phyloP scores from a whole-genome alignment of 2,329 filamentous ascomycete species.

The Periconia digitata region DNA sequence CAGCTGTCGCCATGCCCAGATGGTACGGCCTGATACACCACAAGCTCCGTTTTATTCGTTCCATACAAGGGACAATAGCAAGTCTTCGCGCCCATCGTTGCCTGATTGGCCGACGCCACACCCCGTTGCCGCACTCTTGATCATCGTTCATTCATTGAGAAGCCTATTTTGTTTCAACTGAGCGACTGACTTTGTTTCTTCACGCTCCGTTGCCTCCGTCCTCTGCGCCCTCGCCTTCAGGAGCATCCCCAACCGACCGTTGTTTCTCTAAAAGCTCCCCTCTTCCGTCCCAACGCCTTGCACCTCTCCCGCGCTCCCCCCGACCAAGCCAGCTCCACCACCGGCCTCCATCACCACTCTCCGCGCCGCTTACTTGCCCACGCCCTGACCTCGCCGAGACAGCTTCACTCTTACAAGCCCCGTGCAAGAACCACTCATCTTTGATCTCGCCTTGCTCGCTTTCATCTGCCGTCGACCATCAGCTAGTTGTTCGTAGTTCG shows the following conservation, averaged over 20 bases:
- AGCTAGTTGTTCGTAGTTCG: too few species aligned
- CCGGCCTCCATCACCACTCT: background rate
- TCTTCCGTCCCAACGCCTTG: background rate
- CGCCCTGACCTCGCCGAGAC: background rate
- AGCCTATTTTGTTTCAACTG: constrained; percentile 19
- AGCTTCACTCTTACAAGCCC: background rate
- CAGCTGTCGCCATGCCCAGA: too few species aligned
- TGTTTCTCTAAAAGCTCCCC: background rate
- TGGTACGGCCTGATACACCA: too few species aligned
- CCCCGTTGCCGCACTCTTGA: constrained; percentile 2
- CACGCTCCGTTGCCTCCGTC: background rate
- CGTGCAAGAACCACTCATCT: constrained; percentile 1
- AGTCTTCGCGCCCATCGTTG: background rate
- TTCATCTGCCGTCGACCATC: background rate
- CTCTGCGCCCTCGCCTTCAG: background rate
- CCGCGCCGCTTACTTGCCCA: constrained; percentile 3
- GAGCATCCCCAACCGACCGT: background rate
- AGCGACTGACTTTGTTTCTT: constrained; percentile 23
- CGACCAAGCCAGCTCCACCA: background rate
- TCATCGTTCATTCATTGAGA: background rate
- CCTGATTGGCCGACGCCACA: background rate
- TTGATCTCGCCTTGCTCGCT: background rate
- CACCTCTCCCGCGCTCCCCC: background rate
- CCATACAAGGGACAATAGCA: too few species aligned
- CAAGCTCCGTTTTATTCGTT: too few species aligned